These are phyloP conservation scores for Dissoconium aciculare DNA, from an alignment of 2,329 filamentous ascomycete genomes.

Conservation along the genomic window DNA sequence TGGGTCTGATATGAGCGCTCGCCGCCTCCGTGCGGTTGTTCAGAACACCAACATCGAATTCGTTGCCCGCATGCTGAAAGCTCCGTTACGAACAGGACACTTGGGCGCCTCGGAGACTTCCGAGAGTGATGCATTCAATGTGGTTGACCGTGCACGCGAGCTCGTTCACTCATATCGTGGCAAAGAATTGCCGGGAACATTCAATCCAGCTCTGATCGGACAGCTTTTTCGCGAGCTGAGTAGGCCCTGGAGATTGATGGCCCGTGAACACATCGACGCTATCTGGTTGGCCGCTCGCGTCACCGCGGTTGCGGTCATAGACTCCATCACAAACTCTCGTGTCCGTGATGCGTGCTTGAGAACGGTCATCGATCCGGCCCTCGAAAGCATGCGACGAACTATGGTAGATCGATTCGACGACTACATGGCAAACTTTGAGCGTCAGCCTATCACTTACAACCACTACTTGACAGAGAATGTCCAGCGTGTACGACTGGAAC, in stretches of 20 bases:
- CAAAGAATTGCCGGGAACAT: conserved; percentile 45
- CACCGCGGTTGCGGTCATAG: background rate
- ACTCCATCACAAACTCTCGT: background rate
- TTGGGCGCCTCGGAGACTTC: background rate
- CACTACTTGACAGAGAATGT: conserved; percentile 5
- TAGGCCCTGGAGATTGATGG: conserved; percentile 36
- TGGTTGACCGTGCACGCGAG: background rate
- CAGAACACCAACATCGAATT: conserved; percentile 1
- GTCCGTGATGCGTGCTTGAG: background rate
- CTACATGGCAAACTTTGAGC: background rate
- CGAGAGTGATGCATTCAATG: background rate
- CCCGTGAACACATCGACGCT: conserved; percentile 23
- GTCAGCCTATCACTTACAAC: conserved; percentile 6
- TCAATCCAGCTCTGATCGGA: conserved; percentile 43
- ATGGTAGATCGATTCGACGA: background rate
- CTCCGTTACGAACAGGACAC: background rate
- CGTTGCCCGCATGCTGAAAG: background rate
- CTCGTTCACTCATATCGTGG: background rate
- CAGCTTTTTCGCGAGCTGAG: conserved; percentile 48
- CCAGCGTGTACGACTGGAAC: conserved; percentile 1
- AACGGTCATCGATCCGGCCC: background rate
- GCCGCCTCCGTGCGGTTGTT: background rate
- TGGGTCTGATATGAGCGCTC: background rate
- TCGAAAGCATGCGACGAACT: conserved; percentile 1
- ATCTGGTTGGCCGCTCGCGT: conserved; percentile 13